These are phyloP conservation scores for Acanthamoeba divionensis DNA, from an alignment of 208 protist species.

Conservation along the genomic window DNA sequence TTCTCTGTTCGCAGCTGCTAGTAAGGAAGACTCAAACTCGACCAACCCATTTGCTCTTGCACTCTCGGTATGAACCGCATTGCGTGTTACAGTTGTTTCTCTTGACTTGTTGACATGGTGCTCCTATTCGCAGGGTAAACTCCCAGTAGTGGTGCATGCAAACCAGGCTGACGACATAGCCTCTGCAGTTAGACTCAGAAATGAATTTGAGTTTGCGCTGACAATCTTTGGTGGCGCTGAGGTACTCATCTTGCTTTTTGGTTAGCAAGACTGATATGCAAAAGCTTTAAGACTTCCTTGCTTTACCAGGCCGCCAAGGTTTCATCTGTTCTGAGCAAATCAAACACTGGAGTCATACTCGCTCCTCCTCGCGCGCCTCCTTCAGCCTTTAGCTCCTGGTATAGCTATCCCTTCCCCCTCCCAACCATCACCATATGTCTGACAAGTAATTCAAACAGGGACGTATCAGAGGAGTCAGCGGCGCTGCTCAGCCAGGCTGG, in stretches of 20 bases:
- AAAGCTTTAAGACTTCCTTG: no score
- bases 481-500: not conserved
- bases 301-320: not conserved
- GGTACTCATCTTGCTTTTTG: not conserved
- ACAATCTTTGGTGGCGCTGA: not conserved
- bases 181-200: not conserved
- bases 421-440: not conserved
- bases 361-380: not conserved
- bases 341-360: not conserved
- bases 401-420: not conserved
- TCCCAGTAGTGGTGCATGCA: not conserved
- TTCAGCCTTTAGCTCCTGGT: not conserved
- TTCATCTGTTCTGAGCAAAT: not conserved
- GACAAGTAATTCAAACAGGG: not conserved
- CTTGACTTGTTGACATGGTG: no score
- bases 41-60: not conserved
- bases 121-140: not conserved
- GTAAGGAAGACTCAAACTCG: not conserved
- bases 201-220: constrained; percentile 19
- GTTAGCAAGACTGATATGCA: no score
- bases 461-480: not conserved
- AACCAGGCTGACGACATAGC: not conserved
- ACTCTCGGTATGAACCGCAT: not conserved
- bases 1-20: not conserved
- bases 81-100: no score